phyloP scores from a whole-genome alignment of 805 yeast species.

The Yarrowia hollandica region DNA sequence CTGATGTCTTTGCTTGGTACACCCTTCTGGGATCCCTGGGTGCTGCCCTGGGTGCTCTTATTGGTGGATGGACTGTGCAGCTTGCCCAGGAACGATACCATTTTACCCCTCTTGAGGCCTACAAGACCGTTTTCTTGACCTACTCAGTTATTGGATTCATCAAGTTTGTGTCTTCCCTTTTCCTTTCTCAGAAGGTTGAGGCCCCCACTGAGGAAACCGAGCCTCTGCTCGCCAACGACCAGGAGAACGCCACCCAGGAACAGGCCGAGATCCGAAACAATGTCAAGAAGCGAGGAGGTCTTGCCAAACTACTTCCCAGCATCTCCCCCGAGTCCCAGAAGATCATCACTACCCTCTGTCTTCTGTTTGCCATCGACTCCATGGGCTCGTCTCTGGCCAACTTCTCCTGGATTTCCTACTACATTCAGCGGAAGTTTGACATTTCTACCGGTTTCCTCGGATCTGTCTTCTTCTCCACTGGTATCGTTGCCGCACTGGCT shows the following conservation, averaged over 20 bases:
- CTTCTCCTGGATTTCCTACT: conserved; percentile 78
- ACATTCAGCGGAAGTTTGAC: conserved; percentile 58
- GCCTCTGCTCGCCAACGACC: conserved; percentile 30
- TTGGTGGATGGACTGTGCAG: conserved; percentile 51
- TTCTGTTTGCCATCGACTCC: conserved; percentile 72
- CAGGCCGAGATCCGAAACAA: conserved; percentile 14
- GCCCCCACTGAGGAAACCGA: conserved; percentile 21
- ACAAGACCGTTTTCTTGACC: conserved; percentile 53
- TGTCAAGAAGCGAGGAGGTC: conserved; percentile 4
- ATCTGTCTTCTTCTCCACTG: conserved; percentile 62
- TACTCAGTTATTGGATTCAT: conserved; percentile 55
- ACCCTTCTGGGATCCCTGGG: conserved; percentile 70
- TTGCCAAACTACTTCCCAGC: conserved; percentile 32
- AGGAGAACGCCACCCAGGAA: conserved; percentile 8
- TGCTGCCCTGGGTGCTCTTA: conserved; percentile 67
- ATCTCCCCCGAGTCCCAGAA: conserved; percentile 36
- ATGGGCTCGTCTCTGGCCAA: conserved; percentile 83
- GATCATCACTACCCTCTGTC: conserved; percentile 37
- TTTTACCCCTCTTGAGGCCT: conserved; percentile 41
- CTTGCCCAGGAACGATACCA: conserved; percentile 30
- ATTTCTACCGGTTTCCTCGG: conserved; percentile 63
- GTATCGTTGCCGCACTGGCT: conserved; percentile 63
- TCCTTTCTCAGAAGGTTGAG: conserved; percentile 44
- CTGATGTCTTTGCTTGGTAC: conserved; percentile 75
- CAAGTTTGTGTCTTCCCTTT: conserved; percentile 49